Base-by-base conservation (phyloP, 768 basidiomycete species). In the Leccinum disarticulatum region DNA sequence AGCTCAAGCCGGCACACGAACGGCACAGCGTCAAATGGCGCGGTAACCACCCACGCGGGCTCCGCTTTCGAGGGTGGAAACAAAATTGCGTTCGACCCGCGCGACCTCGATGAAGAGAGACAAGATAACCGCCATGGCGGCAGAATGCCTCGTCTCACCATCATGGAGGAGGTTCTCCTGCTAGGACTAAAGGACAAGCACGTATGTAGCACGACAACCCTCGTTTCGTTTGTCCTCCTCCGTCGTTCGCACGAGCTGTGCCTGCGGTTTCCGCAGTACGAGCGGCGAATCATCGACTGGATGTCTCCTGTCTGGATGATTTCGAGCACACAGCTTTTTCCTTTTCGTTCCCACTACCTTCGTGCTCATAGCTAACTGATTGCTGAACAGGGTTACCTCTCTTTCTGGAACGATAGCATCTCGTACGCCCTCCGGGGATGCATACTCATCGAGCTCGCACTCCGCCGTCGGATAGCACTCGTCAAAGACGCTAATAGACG, bases 391-490 rank as follows among this genome's bases (percentile, higher is more conserved):
- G 95, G 95, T 36, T 97, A 98, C 74, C 85, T 98, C 41, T 96
- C 94, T 1, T 98, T 98, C 73, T 98, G 96, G 96, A 98, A 98
- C 77, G 96, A 99, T 80, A 98, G 98, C 77, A 99, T 99, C 65
- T 97, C 95, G 0, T 99, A 99, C 75, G 95, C 96, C 14, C 83
- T 99, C 2, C 87, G 97, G n/a, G 97, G 97, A 5, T 98, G 96
- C 74, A 98, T 99, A 68, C 84, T 99, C 61, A 89, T 98, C 57
- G 96, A 99, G 73, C 88, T 99, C 60, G 95, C 96, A 1, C 84
- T 99, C n/a, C 86, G 96, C 46, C 83, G 94, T 58, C 84, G 97
- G 41, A 97, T 99, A 74, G 94, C 92, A 3, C 84, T 98, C 60
- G 89, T 94, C 54, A 83, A 84, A 65, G 96, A 98, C 69, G 87